Evolutionary conservation across 441 rosid genomes (phyloP).

Genomic region (Brassica balearica): DNA sequence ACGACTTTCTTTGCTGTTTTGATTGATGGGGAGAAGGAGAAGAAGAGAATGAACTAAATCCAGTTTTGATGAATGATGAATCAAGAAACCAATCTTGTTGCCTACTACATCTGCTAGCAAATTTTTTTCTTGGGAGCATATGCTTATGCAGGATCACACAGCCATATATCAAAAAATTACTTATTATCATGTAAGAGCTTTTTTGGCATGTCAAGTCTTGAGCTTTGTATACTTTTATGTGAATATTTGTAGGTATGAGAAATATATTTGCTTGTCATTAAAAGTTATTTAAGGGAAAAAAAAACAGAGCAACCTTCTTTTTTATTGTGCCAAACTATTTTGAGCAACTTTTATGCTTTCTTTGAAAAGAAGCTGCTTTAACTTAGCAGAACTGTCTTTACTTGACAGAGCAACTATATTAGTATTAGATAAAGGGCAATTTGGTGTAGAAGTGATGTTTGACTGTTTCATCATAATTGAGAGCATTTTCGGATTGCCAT

Average conservation of each 20-base stretch:
- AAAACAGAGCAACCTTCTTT: not conserved
- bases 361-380: not conserved
- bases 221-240: conserved; percentile 34
- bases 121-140: conserved; percentile 18
- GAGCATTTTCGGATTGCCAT: not conserved
- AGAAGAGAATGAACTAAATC: conserved; percentile 24
- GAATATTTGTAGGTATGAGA: conserved; percentile 39
- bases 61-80: conserved; percentile 26
- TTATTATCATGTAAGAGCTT: conserved; percentile 33
- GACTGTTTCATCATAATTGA: conserved; percentile 7
- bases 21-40: conserved; percentile 6
- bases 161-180: conserved; percentile 26
- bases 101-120: conserved; percentile 38
- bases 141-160: conserved; percentile 34
- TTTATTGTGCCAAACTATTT: not conserved
- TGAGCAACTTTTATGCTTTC: not conserved
- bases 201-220: conserved; percentile 16
- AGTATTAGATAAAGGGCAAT: not conserved
- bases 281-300: conserved; percentile 6
- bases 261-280: conserved; percentile 28
- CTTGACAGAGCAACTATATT: not conserved
- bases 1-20: not conserved
- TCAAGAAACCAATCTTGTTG: conserved; percentile 36
- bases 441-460: not conserved
- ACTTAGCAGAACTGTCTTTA: not conserved